Evolutionary conservation across 176 grass and related monocot species (phyloP).

Genomic region (Ensete glaucum): DNA sequence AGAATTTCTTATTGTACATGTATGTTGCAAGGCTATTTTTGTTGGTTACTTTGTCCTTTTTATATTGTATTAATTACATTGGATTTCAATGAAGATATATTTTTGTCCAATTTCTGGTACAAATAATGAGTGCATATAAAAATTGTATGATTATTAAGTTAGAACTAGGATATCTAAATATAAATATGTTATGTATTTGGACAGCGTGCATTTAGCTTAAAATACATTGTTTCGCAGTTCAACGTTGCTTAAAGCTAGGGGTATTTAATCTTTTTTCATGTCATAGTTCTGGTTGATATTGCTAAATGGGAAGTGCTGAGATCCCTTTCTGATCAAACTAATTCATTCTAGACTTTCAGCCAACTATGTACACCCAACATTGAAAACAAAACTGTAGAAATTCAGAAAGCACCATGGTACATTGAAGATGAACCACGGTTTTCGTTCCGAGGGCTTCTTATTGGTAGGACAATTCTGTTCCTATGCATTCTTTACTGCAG

Average conservation of each 20-base stretch:
- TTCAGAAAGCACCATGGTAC: constrained; percentile 68
- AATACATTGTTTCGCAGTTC: too few species aligned
- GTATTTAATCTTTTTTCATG: background rate
- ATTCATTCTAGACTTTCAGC: constrained; percentile 71
- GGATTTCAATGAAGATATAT: background rate
- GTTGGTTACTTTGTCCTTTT: too few species aligned
- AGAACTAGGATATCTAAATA: too few species aligned
- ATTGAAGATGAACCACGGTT: constrained; percentile 94
- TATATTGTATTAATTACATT: too few species aligned
- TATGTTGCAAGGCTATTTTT: background rate
- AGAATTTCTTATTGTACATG: background rate
- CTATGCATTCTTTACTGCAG: background rate
- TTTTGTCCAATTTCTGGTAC: background rate
- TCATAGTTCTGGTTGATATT: background rate
- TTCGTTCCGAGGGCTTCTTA: constrained; percentile 62
- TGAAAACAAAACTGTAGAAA: constrained; percentile 74
- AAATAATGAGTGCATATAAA: background rate
- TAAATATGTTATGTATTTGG: too few species aligned
- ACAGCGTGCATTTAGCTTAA: too few species aligned
- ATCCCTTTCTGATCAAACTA: background rate
- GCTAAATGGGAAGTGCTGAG: background rate
- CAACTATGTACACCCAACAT: constrained; percentile 86
- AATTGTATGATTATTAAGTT: too few species aligned
- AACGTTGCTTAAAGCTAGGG: too few species aligned
- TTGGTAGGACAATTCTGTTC: constrained; percentile 39